Evolutionary conservation across 148 eudicot species (phyloP).

Genomic region (Vaccinium myrtillus): DNA sequence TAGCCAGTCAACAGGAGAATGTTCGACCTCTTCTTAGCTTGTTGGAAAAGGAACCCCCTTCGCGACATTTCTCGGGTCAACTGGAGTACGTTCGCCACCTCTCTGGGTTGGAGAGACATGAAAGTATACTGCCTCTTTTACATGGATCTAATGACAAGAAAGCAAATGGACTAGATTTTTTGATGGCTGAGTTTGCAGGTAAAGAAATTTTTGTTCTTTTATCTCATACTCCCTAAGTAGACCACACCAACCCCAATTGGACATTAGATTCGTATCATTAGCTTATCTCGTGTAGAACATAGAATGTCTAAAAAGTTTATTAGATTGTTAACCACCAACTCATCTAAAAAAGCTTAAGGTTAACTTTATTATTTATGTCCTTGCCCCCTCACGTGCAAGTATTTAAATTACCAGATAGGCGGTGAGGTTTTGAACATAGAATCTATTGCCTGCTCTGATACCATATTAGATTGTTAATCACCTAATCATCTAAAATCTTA

Average conservation of each 20-base stretch:
- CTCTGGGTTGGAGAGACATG: constrained; percentile 78
- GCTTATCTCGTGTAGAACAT: neutral
- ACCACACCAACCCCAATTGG: neutral
- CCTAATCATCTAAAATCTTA: too few species aligned
- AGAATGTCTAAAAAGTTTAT: neutral
- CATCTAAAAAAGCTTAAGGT: too few species aligned
- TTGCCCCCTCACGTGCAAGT: too few species aligned
- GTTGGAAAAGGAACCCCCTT: constrained; percentile 93
- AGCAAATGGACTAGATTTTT: constrained; percentile 78
- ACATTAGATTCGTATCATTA: neutral
- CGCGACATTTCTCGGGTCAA: constrained; percentile 87
- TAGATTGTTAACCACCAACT: too few species aligned
- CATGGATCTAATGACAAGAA: constrained; percentile 78
- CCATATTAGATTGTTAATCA: too few species aligned
- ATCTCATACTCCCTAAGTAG: neutral
- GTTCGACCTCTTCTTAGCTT: constrained; percentile 90
- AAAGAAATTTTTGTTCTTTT: constrained; percentile 6
- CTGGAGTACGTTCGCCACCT: constrained; percentile 79
- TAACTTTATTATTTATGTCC: too few species aligned
- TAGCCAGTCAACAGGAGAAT: constrained; percentile 66
- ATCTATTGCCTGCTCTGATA: too few species aligned
- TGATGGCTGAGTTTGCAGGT: constrained; percentile 97
- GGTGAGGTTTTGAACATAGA: too few species aligned
- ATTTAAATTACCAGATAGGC: too few species aligned
- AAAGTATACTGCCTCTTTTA: constrained; percentile 76